A percentile compares a stretch with the other conserved stretches of the same genome.
Conservation (phyloP, 306 rosid species). For the Parietaria judaica region DNA sequence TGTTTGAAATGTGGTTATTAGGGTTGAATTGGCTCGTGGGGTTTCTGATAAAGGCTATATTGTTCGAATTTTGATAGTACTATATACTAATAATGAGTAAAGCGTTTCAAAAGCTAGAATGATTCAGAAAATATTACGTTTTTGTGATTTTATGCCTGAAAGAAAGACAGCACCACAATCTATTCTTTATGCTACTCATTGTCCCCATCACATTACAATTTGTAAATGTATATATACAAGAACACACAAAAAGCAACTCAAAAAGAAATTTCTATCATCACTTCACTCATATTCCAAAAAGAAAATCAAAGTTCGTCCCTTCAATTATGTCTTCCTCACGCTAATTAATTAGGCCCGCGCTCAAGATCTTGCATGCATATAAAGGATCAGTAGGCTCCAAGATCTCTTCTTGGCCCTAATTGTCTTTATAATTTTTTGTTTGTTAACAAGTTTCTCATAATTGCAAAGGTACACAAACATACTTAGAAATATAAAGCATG, state of each 20-base stretch:
- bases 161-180: constrained; percentile 58
- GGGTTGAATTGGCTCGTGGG: constrained; percentile 42
- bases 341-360: not conserved
- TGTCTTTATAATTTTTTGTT: constrained; percentile 2
- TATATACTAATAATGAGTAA: constrained; percentile 15
- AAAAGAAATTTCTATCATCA: constrained; percentile 24
- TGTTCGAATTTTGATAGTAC: constrained; percentile 6
- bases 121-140: constrained; percentile 42
- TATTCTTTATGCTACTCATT: constrained; percentile 40
- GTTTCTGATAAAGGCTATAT: constrained; percentile 42
- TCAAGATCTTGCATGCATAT: not conserved
- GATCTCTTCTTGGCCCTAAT: not conserved
- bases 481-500: not conserved
- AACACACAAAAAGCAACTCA: constrained; percentile 19
- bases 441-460: not conserved
- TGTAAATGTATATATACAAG: constrained; percentile 22
- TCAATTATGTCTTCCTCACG: constrained; percentile 11
- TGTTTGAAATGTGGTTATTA: constrained; percentile 24
- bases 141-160: constrained; percentile 70
- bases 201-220: constrained; percentile 38
- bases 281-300: constrained; percentile 13
- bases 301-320: constrained; percentile 11
- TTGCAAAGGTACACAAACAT: not conserved
- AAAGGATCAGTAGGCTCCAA: not conserved
- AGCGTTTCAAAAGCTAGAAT: constrained; percentile 66